phyloP scores from a whole-genome alignment of 2,329 filamentous ascomycete species.

The Botrytis aclada region DNA sequence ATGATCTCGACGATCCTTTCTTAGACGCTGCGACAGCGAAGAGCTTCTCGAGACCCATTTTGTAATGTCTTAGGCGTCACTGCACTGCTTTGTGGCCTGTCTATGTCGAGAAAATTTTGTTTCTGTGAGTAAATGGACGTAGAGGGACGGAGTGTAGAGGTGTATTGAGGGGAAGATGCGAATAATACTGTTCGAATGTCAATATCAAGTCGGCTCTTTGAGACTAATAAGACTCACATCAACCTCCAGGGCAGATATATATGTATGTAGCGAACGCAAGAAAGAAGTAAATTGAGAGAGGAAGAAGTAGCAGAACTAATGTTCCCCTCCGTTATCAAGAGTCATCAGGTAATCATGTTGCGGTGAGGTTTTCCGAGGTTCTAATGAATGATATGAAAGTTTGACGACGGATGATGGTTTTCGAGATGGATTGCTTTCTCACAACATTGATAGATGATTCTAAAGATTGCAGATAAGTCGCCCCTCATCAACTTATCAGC shows the following conservation, averaged over 20 bases:
- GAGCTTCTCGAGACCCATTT: constrained; percentile 17
- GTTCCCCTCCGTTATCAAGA: constrained; percentile 9
- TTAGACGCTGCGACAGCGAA: constrained; percentile 11
- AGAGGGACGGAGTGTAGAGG: background rate
- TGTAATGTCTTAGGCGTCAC: background rate
- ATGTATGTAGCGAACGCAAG: background rate
- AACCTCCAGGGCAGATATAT: constrained; percentile 2
- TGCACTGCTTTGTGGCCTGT: background rate
- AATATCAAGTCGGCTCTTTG: background rate
- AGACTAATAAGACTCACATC: background rate
- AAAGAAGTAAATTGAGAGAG: background rate
- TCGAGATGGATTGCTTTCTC: background rate
- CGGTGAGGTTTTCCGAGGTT: constrained; percentile 16
- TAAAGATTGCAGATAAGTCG: background rate
- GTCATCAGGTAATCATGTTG: constrained; percentile 17
- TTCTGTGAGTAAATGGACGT: background rate
- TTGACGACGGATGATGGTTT: background rate
- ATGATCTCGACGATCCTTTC: constrained; percentile 10
- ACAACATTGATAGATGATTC: background rate
- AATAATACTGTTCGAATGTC: background rate
- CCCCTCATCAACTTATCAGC: constrained; percentile 8
- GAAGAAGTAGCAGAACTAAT: constrained; percentile 8
- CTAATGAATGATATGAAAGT: constrained; percentile 1
- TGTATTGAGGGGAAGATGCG: background rate
- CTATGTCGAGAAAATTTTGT: background rate